Percentiles rank a stretch among this genome's conserved stretches.
phyloP scores from a whole-genome alignment of 306 rosid genomes.

The Myrica gale region DNA sequence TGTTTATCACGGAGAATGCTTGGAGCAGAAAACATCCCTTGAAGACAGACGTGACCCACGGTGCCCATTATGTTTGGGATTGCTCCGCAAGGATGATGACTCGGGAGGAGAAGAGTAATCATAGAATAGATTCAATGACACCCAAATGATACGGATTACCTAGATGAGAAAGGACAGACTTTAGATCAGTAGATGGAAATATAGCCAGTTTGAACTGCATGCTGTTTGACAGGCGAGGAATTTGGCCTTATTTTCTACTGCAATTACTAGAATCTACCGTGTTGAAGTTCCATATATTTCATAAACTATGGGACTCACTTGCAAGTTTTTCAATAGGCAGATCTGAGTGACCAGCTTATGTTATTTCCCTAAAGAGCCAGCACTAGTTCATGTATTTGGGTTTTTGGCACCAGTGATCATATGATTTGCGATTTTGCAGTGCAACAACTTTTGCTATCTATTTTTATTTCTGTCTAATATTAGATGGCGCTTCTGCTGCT shows the following conservation, averaged over 20 bases:
- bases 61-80: slow-evolving; percentile 60
- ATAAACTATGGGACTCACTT: neutral
- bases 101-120: slow-evolving; percentile 32
- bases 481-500: neutral
- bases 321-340: slow-evolving; percentile 15
- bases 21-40: slow-evolving; percentile 57
- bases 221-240: slow-evolving; percentile 2
- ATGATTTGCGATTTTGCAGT: neutral
- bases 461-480: neutral
- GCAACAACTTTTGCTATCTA: too few species aligned
- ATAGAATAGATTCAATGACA: slow-evolving; percentile 8
- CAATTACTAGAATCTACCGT: neutral
- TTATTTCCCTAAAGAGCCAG: neutral
- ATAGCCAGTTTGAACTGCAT: slow-evolving; percentile 10
- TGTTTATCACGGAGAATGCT: slow-evolving; percentile 79
- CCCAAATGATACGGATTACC: slow-evolving; percentile 25
- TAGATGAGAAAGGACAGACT: slow-evolving; percentile 17
- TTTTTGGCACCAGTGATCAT: slow-evolving; percentile 1
- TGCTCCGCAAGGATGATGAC: slow-evolving; percentile 36
- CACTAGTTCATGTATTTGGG: slow-evolving; percentile 14
- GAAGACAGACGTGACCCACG: slow-evolving; percentile 69
- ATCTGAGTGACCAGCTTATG: slow-evolving; percentile 14
- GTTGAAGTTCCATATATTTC: slow-evolving; percentile 21
- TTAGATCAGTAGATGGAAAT: slow-evolving; percentile 21
- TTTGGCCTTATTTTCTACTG: neutral